Evolutionary conservation across 2,329 filamentous ascomycete genomes (phyloP), one percentile per base, ranked within the genome.

Genomic region (Pseudogymnoascus sp.): DNA sequence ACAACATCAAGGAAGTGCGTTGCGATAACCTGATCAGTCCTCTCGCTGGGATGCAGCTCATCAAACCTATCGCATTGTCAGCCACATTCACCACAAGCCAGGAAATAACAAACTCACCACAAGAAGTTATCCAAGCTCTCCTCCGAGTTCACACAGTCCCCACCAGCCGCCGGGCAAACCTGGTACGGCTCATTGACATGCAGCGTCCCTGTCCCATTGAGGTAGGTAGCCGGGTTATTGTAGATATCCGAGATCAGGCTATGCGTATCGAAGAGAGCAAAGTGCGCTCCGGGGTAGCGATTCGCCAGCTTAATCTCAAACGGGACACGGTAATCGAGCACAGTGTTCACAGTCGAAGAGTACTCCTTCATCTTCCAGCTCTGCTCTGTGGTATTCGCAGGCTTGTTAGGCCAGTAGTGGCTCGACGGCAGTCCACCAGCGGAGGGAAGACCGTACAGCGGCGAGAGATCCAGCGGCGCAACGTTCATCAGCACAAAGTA

Each of bases 401-500:
- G 66, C 71, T 73, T 73, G 55, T 71, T 66, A 16, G 66, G 61
- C 81, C 80, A 83, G 71, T 78, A 82, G 60, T 74, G 70, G 64
- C 73, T 77, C 62, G 77, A 68, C 4, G 69, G 70, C 2, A 73
- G 66, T 11, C 80, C 80, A 31, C 79, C 79, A 26, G 71, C 68
- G 43, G 76, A 76, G 2, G 74, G 73, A 33, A 76, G 68, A 0
- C 82, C 83, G 71, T 92, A 93, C 63, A 87, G 74, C 0, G 89
- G 89, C 1, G 83, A 76, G n/a, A 86, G 74, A 59, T 92, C 78
- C 52, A 92, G 76, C 0, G 90, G 89, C 0, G 81, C 83, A 12
- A 82, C 74, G 70, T 91, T 91, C 75, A 91, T 78, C 14, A 93
- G 76, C 2, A 92, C 85, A 66, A 92, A 91, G 64, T 84, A 84